Evolutionary conservation across 1,284 basidiomycete genomes (phyloP).

Genomic region (Amylostereum chailletii): DNA sequence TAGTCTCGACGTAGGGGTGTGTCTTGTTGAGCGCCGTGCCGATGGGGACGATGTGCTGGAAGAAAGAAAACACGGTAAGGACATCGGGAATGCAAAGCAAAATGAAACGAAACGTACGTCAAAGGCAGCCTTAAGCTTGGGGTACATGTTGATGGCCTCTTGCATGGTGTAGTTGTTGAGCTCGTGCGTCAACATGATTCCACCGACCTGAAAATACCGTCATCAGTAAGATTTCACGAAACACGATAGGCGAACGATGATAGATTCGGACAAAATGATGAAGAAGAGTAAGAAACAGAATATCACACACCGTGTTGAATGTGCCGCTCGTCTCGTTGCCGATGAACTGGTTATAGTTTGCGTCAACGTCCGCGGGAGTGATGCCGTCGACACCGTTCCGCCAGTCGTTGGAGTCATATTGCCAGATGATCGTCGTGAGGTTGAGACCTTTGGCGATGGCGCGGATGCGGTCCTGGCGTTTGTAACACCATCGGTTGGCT

Average conservation of each 20-base stretch:
- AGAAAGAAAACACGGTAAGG: background rate
- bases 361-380: slow-evolving; percentile 31
- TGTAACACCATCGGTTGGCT: too few relatives aligned
- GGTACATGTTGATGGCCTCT: slow-evolving; percentile 34
- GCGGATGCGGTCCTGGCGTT: slow-evolving; percentile 51
- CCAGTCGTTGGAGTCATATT: slow-evolving; percentile 70
- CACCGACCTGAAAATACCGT: slow-evolving; percentile 24
- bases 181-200: slow-evolving; percentile 42
- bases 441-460: slow-evolving; percentile 51
- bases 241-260: too few relatives aligned
- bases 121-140: slow-evolving; percentile 32
- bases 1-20: slow-evolving; percentile 37
- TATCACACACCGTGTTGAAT: slow-evolving; percentile 25
- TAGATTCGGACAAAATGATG: background rate
- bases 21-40: slow-evolving; percentile 36
- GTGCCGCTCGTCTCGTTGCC: slow-evolving; percentile 27
- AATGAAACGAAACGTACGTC: slow-evolving; percentile 16
- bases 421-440: slow-evolving; percentile 58
- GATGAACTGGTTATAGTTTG: slow-evolving; percentile 33
- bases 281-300: background rate
- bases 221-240: too few relatives aligned
- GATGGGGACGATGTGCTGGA: slow-evolving; percentile 37
- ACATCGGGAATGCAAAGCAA: background rate
- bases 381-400: slow-evolving; percentile 37
- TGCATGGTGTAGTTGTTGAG: slow-evolving; percentile 42